Conservation (phyloP, 345 rosid species). For the Reutealis trisperma region DNA sequence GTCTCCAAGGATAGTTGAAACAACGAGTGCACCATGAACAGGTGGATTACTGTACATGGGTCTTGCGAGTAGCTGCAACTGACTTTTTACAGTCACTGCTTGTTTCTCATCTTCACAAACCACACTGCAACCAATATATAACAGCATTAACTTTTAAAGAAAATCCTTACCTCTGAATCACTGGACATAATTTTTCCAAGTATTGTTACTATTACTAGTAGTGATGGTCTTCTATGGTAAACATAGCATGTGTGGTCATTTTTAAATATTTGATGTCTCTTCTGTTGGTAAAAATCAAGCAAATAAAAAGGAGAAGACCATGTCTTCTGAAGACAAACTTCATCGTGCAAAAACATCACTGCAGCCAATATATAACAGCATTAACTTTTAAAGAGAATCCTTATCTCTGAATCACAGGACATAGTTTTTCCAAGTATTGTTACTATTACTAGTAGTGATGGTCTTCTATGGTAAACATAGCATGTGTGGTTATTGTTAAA, state of each 20-base stretch:
- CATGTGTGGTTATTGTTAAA: neutral
- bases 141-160: neutral
- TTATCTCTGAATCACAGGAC: no score
- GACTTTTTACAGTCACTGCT: slow-evolving; percentile 84
- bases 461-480: neutral
- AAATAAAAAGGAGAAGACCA: neutral
- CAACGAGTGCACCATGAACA: slow-evolving; percentile 80
- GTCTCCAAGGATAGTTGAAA: slow-evolving; percentile 76
- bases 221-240: neutral
- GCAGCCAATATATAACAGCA: slow-evolving; percentile 25
- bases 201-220: neutral
- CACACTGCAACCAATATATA: slow-evolving; percentile 52
- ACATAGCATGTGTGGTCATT: neutral
- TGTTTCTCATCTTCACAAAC: slow-evolving; percentile 82
- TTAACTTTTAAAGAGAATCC: neutral
- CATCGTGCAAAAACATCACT: slow-evolving; percentile 28
- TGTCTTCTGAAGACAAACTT: neutral
- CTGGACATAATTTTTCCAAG: no score
- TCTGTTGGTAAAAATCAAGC: neutral
- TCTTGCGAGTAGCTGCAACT: slow-evolving; percentile 94
- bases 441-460: neutral
- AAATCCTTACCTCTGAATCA: no score
- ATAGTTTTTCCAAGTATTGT: no score
- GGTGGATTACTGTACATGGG: slow-evolving; percentile 99
- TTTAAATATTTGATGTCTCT: neutral